Evolutionary conservation across 768 basidiomycete species (phyloP).

Genomic region (Hirschioporus abietinus): DNA sequence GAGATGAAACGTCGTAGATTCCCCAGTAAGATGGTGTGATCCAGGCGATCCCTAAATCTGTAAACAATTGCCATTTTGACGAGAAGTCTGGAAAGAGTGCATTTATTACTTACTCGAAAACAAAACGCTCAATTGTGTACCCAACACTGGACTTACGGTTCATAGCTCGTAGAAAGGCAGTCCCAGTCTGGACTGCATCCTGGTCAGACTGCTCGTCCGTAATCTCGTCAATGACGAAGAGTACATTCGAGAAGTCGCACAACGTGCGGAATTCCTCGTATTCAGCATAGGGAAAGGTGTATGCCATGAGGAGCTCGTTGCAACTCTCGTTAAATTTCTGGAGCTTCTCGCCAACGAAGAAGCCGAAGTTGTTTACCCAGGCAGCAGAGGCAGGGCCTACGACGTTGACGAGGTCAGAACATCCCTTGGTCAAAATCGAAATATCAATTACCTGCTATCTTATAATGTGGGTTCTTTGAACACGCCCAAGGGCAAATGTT

Average conservation of each 20-base stretch:
- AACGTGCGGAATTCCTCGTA: slow-evolving; percentile 11
- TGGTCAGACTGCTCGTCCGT: slow-evolving; percentile 15
- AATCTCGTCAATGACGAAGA: slow-evolving; percentile 15
- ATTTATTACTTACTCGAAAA: slow-evolving; percentile 44
- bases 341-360: slow-evolving; percentile 36
- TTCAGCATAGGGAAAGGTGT: slow-evolving; percentile 12
- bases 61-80: slow-evolving; percentile 6
- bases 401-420: no score
- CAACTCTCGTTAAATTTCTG: slow-evolving; percentile 58
- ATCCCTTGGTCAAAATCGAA: no score
- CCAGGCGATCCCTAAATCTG: slow-evolving; percentile 51
- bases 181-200: slow-evolving; percentile 38
- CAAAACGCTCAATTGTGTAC: slow-evolving; percentile 52
- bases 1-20: slow-evolving; percentile 11
- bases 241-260: slow-evolving; percentile 14
- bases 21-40: slow-evolving; percentile 36
- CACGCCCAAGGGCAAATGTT: slow-evolving; percentile 9
- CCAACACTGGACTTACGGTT: slow-evolving; percentile 41
- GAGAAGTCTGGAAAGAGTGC: slow-evolving; percentile 2
- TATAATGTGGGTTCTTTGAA: slow-evolving; percentile 13
- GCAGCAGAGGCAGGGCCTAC: slow-evolving; percentile 3
- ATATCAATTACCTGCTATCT: background rate
- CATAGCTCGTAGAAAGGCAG: slow-evolving; percentile 49
- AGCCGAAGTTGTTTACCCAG: slow-evolving; percentile 12
- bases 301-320: slow-evolving; percentile 29